Conservation (phyloP, 2,329 filamentous ascomycete species). For the Pseudogymnoascus destructans region DNA sequence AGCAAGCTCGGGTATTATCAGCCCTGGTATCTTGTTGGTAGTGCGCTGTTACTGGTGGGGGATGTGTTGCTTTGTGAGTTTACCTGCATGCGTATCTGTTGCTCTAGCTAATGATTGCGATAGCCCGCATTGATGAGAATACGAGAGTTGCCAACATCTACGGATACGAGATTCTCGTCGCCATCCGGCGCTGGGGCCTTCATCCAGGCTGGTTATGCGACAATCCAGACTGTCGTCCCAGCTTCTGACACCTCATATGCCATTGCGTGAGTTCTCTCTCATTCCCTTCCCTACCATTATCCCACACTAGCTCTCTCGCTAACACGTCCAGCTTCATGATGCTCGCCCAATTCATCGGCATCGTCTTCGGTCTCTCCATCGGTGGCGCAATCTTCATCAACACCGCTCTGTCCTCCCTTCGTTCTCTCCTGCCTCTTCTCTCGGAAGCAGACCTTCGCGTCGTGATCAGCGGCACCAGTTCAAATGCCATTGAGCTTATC, state of each 20-base stretch:
- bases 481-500: not conserved
- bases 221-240: slow-evolving; percentile 26
- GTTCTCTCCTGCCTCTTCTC: not conserved
- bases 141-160: slow-evolving; percentile 23
- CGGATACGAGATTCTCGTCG: slow-evolving; percentile 30
- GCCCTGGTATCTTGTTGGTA: slow-evolving; percentile 30
- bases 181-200: slow-evolving; percentile 29
- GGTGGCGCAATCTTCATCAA: slow-evolving; percentile 9
- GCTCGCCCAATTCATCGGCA: slow-evolving; percentile 8
- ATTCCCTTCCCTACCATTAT: too few relatives aligned
- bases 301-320: not conserved
- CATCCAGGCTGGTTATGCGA: slow-evolving; percentile 26
- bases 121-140: slow-evolving; percentile 25
- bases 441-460: not conserved
- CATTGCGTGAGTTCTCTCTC: slow-evolving; percentile 6
- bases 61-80: slow-evolving; percentile 26
- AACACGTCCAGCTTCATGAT: not conserved
- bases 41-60: slow-evolving; percentile 27
- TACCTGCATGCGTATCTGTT: slow-evolving; percentile 11
- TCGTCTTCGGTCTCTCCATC: slow-evolving; percentile 7
- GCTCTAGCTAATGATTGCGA: not conserved
- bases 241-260: slow-evolving; percentile 11
- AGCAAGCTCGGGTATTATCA: slow-evolving; percentile 28
- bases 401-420: not conserved
- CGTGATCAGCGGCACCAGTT: not conserved